These are phyloP conservation scores for Paecilomyces sp. DNA, from an alignment of 2,329 filamentous ascomycete species.

Conservation along the genomic window DNA sequence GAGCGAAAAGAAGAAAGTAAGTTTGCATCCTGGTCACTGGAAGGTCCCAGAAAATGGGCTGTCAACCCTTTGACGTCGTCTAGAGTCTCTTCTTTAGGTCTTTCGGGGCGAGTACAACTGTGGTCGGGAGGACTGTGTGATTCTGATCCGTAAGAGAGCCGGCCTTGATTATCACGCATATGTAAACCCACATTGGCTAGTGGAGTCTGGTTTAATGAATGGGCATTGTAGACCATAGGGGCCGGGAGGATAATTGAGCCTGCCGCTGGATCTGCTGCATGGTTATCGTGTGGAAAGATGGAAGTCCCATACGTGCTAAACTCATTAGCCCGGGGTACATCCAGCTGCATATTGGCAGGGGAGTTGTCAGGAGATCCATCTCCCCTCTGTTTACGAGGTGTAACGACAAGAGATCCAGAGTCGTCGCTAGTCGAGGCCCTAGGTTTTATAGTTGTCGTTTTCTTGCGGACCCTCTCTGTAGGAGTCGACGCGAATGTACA, in stretches of 20 bases:
- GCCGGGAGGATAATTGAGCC: background rate
- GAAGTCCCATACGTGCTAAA: background rate
- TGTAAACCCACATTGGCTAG: constrained; percentile 3
- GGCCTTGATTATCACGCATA: background rate
- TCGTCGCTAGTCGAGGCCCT: background rate
- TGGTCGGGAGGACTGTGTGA: constrained; percentile 7
- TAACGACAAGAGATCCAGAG: background rate
- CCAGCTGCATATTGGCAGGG: constrained; percentile 1
- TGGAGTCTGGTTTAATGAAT: constrained; percentile 5
- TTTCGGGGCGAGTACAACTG: background rate
- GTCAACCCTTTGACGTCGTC: constrained; percentile 38
- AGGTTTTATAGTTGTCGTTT: background rate
- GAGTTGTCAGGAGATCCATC: background rate
- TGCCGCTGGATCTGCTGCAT: constrained; percentile 3
- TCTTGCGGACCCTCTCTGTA: constrained; percentile 1
- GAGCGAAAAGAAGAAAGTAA: constrained; percentile 43
- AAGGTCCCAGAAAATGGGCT: constrained; percentile 40
- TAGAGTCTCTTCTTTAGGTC: constrained; percentile 21
- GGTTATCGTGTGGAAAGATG: background rate
- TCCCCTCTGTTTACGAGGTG: background rate
- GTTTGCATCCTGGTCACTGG: constrained; percentile 42
- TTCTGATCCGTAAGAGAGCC: background rate
- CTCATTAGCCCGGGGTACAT: background rate
- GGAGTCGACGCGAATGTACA: constrained; percentile 17
- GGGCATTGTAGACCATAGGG: constrained; percentile 4